Percentiles rank a stretch among this genome's conserved stretches.
Evolutionary conservation across 176 grass and related monocot genomes (phyloP).

Genomic region (Oryza punctata): DNA sequence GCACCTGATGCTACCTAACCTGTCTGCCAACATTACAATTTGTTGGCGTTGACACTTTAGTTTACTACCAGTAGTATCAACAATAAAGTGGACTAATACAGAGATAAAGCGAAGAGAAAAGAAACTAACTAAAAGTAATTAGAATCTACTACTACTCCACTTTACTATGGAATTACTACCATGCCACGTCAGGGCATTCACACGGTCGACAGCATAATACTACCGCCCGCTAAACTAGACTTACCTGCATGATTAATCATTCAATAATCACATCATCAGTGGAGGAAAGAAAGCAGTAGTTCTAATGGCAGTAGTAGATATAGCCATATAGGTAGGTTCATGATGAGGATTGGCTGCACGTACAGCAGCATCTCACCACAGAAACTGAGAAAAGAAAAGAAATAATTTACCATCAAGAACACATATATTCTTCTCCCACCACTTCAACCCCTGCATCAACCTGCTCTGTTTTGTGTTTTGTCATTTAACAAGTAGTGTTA

Average conservation of each 20-base stretch:
- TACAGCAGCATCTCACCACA: not conserved
- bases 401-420: constrained; percentile 2
- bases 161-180: not conserved
- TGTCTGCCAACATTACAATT: not conserved
- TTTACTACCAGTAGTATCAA: not conserved
- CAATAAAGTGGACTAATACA: not conserved
- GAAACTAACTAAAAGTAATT: not conserved
- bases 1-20: not conserved
- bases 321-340: not conserved
- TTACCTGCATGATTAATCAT: not conserved
- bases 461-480: not conserved
- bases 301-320: no score
- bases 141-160: not conserved
- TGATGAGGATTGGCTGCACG: not conserved
- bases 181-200: not conserved
- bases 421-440: not conserved
- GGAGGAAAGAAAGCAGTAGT: not conserved
- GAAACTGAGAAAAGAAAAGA: not conserved
- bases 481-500: not conserved
- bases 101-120: not conserved
- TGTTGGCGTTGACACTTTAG: not conserved
- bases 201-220: not conserved
- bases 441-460: not conserved
- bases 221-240: not conserved
- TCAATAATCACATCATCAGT: not conserved